Percentiles rank a stretch among this genome's conserved stretches.
Evolutionary conservation across 2,329 filamentous ascomycete genomes (phyloP).

Genomic region (Fusarium sp.): DNA sequence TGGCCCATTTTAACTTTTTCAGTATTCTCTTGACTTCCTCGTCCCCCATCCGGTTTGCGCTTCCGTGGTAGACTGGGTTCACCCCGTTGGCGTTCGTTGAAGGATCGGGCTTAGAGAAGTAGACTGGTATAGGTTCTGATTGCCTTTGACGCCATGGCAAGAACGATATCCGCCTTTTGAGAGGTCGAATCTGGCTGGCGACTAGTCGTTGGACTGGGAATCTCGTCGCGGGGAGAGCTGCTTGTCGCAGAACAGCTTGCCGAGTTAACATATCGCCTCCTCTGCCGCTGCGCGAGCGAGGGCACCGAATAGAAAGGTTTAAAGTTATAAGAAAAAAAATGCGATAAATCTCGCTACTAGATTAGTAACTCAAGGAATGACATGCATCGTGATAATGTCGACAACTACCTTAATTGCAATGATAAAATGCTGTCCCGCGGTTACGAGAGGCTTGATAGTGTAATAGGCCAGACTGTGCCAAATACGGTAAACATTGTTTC

Average conservation of each 20-base stretch:
- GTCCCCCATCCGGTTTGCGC: neutral
- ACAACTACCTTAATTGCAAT: slow-evolving; percentile 8
- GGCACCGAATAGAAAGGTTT: neutral
- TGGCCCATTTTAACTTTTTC: slow-evolving; percentile 28
- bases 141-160: slow-evolving; percentile 49
- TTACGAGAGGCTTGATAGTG: slow-evolving; percentile 6
- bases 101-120: slow-evolving; percentile 45
- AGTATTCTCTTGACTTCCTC: slow-evolving; percentile 34
- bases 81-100: neutral
- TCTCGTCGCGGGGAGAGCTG: slow-evolving; percentile 28
- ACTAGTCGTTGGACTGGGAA: slow-evolving; percentile 38
- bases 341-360: slow-evolving; percentile 3
- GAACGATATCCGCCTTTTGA: slow-evolving; percentile 48
- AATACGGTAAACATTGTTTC: neutral
- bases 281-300: neutral
- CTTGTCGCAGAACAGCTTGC: slow-evolving; percentile 40
- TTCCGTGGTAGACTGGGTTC: neutral
- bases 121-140: slow-evolving; percentile 46
- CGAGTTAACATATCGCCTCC: slow-evolving; percentile 42
- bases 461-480: neutral
- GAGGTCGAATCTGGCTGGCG: slow-evolving; percentile 35
- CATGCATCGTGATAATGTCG: slow-evolving; percentile 38
- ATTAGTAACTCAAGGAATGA: slow-evolving; percentile 20
- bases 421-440: slow-evolving; percentile 11
- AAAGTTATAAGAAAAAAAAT: slow-evolving; percentile 1